Conservation (phyloP, 495 filamentous ascomycete species). For the Cladorrhinum samala region DNA sequence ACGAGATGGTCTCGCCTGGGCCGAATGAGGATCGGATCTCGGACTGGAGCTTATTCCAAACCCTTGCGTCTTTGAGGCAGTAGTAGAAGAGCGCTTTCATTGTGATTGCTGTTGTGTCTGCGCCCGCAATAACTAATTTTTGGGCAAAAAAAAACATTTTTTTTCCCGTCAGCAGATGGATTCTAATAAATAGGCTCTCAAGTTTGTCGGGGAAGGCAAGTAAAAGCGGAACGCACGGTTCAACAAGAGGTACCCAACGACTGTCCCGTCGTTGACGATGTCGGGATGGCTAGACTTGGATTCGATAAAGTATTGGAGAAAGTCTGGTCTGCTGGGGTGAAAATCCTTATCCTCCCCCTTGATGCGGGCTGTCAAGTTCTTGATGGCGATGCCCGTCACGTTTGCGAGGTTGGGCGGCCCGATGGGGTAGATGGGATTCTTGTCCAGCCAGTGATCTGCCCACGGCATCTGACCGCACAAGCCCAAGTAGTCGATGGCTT, state of each 20-base stretch:
- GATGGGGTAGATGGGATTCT: slow-evolving; percentile 24
- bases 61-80: slow-evolving; percentile 27
- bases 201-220: neutral
- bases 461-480: slow-evolving; percentile 27
- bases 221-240: slow-evolving; percentile 24
- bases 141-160: no score
- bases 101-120: slow-evolving; percentile 39
- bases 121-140: slow-evolving; percentile 34
- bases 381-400: slow-evolving; percentile 18
- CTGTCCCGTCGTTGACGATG: slow-evolving; percentile 17
- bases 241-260: slow-evolving; percentile 21
- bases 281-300: slow-evolving; percentile 24
- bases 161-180: no score
- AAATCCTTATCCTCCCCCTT: slow-evolving; percentile 19
- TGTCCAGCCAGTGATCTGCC: slow-evolving; percentile 24
- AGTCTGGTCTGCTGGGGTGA: slow-evolving; percentile 16
- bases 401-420: slow-evolving; percentile 18
- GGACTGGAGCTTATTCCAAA: slow-evolving; percentile 20
- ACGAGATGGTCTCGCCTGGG: slow-evolving; percentile 12
- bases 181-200: no score
- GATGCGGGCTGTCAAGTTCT: slow-evolving; percentile 17
- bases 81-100: slow-evolving; percentile 31
- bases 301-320: slow-evolving; percentile 27
- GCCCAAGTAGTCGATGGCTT: slow-evolving; percentile 21
- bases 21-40: slow-evolving; percentile 13